Evolutionary conservation across 2,329 filamentous ascomycete genomes (phyloP).

Genomic region (Hymenoscyphus salicellus): DNA sequence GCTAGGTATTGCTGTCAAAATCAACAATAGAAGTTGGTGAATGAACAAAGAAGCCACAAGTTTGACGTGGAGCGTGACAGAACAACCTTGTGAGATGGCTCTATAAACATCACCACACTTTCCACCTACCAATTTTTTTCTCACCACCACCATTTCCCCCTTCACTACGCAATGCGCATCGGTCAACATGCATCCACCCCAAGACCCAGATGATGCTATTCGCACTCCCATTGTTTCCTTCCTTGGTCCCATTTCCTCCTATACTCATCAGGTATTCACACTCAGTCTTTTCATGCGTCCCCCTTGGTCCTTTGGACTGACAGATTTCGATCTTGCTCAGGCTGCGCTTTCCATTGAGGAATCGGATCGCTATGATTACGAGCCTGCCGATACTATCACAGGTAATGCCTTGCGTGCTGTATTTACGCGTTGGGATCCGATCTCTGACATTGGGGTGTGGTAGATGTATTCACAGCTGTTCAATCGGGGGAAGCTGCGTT

Average conservation of each 20-base stretch:
- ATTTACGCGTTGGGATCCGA: background rate
- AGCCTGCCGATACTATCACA: conserved; percentile 46
- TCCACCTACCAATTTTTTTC: too few species aligned
- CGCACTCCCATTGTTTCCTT: conserved; percentile 47
- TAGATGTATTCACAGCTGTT: conserved; percentile 77
- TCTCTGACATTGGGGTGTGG: conserved; percentile 11
- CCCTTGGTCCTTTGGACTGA: conserved; percentile 29
- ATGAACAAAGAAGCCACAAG: too few species aligned
- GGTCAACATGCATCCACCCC: background rate
- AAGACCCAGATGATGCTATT: background rate
- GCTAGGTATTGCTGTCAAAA: too few species aligned
- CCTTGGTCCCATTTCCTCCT: conserved; percentile 62
- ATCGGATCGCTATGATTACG: conserved; percentile 37
- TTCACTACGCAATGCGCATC: background rate
- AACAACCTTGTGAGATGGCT: too few species aligned
- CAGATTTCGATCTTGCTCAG: conserved; percentile 39
- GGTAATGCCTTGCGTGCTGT: conserved; percentile 25
- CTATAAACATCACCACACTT: too few species aligned
- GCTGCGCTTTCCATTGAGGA: conserved; percentile 52
- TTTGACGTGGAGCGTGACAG: too few species aligned
- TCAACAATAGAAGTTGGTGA: too few species aligned
- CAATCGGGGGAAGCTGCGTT: conserved; percentile 62
- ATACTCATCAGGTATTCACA: conserved; percentile 62
- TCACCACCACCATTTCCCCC: too few species aligned
- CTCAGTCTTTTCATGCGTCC: conserved; percentile 18